Base-by-base conservation (phyloP, 2,329 filamentous ascomycete species). In the Fusarium staphyleae region DNA sequence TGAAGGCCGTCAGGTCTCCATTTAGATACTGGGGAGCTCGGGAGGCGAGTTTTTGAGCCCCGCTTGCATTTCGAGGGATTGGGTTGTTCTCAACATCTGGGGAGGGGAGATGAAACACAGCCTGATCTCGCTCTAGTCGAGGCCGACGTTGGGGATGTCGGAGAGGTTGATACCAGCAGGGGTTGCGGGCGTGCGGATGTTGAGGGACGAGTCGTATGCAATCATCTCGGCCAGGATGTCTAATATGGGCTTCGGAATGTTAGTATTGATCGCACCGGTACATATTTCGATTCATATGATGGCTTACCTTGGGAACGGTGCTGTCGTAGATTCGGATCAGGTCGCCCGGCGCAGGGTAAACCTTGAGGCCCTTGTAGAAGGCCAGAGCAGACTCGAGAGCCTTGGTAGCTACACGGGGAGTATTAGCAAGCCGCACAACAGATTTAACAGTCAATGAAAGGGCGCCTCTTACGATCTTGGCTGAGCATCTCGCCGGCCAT, bases 221-320 rank as follows among this genome's bases (percentile, higher is more conserved):
- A 99, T 96, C 91, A 99, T 97, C 79, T 97, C 91, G 64, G 95
- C 95, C 60, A 99, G 87, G 68, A 98, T 88, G 75, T 99, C 93
- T 67, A 99, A 87, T 68, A 98, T 90, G 59, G 93, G 87, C 89
- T 95, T 29, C 14, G 11, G 16, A n/a, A 3, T 44, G 56, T 72
- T 54, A 71, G 66, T 37, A 11, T 30, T 19, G 15, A 16, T 30
- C 10, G 15, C 30, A 42, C 26, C 16, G 13, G n/a, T 10, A 30
- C n/a, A 5, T n/a, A 33, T 30, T 30, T 24, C 13, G 11, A n/a
- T n/a, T 7, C 8, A 3, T 3, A 29, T 29, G 19, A 19, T 36
- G 26, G 26, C 69, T 57, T 67, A 91, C 93, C 89, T 97, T 97
- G 67, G 93, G 89, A 37, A 98, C 93, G 26, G 95, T 98, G 85